Percentiles rank a stretch among this genome's conserved stretches.
These are phyloP conservation scores for Perkinsus olseni DNA, from an alignment of 169 alveolate genomes.

Conservation along the genomic window DNA sequence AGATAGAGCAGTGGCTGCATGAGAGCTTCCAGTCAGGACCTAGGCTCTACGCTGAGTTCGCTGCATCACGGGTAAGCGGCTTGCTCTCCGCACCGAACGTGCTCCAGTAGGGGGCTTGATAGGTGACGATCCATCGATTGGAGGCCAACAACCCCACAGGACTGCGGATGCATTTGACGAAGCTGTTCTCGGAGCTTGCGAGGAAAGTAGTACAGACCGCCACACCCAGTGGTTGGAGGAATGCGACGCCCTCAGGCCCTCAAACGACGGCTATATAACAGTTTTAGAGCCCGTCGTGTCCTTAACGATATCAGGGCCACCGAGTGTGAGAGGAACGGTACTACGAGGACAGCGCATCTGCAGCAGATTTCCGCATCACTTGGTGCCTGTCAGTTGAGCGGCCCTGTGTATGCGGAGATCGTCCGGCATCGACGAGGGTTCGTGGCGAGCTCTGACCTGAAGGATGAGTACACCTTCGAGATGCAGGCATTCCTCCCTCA, in stretches of 20 bases:
- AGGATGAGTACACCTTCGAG: background rate
- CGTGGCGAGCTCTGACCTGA: background rate
- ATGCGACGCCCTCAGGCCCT: background rate
- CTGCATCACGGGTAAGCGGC: background rate
- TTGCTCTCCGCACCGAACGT: too few species aligned
- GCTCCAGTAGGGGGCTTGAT: too few species aligned
- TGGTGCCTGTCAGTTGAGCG: background rate
- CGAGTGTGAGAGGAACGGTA: background rate
- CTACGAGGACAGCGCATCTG: background rate
- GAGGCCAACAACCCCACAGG: background rate
- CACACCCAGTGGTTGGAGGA: too few species aligned
- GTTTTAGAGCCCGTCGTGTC: background rate
- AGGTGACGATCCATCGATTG: background rate
- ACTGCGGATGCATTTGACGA: background rate
- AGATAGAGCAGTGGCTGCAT: background rate
- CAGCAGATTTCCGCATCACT: background rate
- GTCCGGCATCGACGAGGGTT: background rate
- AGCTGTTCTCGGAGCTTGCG: background rate
- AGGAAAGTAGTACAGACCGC: too few species aligned
- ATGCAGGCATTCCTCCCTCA: background rate
- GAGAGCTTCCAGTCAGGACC: background rate
- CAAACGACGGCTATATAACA: background rate
- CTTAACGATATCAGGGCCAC: background rate
- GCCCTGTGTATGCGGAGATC: background rate
- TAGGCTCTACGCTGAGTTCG: background rate